Evolutionary conservation across 2,329 filamentous ascomycete species (phyloP), one percentile per base, ranked within the genome.

Genomic region (Penicillium expansum): DNA sequence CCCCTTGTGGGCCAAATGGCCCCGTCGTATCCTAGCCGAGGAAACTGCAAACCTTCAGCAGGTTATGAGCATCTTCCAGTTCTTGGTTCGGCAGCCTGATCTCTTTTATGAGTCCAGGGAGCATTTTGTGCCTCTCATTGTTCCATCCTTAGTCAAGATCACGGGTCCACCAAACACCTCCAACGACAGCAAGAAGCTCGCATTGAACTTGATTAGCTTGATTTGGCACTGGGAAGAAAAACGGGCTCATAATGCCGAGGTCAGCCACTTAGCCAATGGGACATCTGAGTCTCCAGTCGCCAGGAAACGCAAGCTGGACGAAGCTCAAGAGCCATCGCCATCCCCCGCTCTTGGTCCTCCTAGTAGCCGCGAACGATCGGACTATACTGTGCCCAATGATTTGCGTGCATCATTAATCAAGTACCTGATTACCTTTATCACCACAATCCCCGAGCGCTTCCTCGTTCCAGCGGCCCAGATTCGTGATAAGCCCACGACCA

Each of bases 1-100:
- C 63, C 89, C 91, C 3, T 81, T 92, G 11, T 99, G 93, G 94
- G 91, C 92, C 8, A 87, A 91, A 62, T 90, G 92, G 62, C 92
- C 94, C 30, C 86, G 93, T 41, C 91, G 92, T 52, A 96, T 99
- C 29, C 78, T 99, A 22, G 88, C 91, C 4, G 95, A 99, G 71
- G 94, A 99, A 74, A 92, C 91, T 27, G 91, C 94, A 61, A 99
- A 99, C 67, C 83, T 93, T 45, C 92, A 96, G 74, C 94, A 97
- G 76, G 89, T 97, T 77, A 96, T 92, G 52, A 94, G 90, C 77
- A 97, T 99, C 66, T 97, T 97, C 79, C 90, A 97, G 68, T 99
- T 99, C 76, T 81, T 99, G 33, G 93, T 97, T 35, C 86, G 90
- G 55, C 93, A 99, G 71, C 89, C 92, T 0, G 88, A 94, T 67